Conservation (phyloP, 805 yeast genomes). For the Tetrapisispora fleetii region DNA sequence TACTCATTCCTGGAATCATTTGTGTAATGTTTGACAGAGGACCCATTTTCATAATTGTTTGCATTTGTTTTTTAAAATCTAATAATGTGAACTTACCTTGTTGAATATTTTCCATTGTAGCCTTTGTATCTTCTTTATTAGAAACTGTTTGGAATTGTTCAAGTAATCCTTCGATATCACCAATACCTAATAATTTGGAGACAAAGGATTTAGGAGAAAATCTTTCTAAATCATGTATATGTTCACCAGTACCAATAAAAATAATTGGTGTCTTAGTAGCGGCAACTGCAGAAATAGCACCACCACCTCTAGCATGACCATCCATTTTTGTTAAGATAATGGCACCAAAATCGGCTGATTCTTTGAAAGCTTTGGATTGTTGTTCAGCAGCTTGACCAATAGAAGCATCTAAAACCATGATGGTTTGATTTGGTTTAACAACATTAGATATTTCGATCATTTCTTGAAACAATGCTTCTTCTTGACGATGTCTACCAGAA, state of each 20-base stretch:
- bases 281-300: constrained; percentile 98
- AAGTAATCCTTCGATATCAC: constrained; percentile 87
- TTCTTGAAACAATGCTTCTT: constrained; percentile 79
- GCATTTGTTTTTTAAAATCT: constrained; percentile 91
- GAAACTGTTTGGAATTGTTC: constrained; percentile 75
- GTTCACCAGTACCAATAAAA: constrained; percentile 98
- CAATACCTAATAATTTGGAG: constrained; percentile 88
- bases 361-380: constrained; percentile 91
- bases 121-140: constrained; percentile 78
- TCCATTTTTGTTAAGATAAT: constrained; percentile 93
- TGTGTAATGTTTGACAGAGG: constrained; percentile 88
- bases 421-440: constrained; percentile 88
- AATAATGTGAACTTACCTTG: constrained; percentile 89
- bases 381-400: constrained; percentile 98
- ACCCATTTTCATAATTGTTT: constrained; percentile 92
- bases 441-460: constrained; percentile 89
- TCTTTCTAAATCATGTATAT: constrained; percentile 82
- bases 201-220: constrained; percentile 85
- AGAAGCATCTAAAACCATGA: constrained; percentile 94
- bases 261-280: constrained; percentile 92
- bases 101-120: constrained; percentile 82
- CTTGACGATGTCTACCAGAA: constrained; percentile 96
- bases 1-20: constrained; percentile 89
- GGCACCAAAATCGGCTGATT: constrained; percentile 86
- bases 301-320: constrained; percentile 99